A percentile compares a stretch with the other conserved stretches of the same genome.
These are phyloP conservation scores for Tulasnella sp. DNA, from an alignment of 768 basidiomycete genomes.

Conservation along the genomic window DNA sequence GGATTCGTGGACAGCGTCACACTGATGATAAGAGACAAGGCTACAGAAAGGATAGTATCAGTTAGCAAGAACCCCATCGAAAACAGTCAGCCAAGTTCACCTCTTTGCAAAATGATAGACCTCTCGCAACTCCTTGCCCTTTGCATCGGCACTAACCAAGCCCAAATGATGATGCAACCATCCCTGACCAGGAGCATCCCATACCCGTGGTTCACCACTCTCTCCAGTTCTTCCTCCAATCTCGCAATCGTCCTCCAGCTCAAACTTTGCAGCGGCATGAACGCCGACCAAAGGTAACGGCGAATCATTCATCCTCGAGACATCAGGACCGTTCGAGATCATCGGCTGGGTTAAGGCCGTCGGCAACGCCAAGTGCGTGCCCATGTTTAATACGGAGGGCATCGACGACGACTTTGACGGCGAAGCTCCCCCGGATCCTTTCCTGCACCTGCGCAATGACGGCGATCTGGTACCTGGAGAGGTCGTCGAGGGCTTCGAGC, in stretches of 20 bases:
- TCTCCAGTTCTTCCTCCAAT: slow-evolving; percentile 73
- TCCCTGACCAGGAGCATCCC: slow-evolving; percentile 86
- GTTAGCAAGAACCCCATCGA: neutral
- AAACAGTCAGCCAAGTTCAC: slow-evolving; percentile 31
- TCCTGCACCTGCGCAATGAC: slow-evolving; percentile 76
- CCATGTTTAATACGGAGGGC: slow-evolving; percentile 24
- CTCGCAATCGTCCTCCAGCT: slow-evolving; percentile 72
- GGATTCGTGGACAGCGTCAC: slow-evolving; percentile 78
- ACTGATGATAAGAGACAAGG: slow-evolving; percentile 85
- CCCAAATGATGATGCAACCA: slow-evolving; percentile 92
- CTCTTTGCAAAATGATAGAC: slow-evolving; percentile 95
- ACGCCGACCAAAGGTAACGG: slow-evolving; percentile 72
- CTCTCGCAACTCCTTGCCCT: slow-evolving; percentile 68
- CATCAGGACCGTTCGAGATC: slow-evolving; percentile 30
- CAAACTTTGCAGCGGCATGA: slow-evolving; percentile 60
- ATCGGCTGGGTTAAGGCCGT: slow-evolving; percentile 14
- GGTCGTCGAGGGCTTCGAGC: slow-evolving; percentile 94
- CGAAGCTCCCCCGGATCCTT: neutral
- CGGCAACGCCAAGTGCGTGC: neutral
- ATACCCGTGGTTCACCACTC: slow-evolving; percentile 91
- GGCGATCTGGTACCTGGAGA: slow-evolving; percentile 89
- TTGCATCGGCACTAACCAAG: slow-evolving; percentile 70
- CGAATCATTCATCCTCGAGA: slow-evolving; percentile 49
- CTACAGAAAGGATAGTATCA: slow-evolving; percentile 31
- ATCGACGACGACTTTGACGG: slow-evolving; percentile 33